These are phyloP conservation scores for Fomitopsis schrenkii DNA, from an alignment of 1,284 basidiomycete species.

Conservation along the genomic window DNA sequence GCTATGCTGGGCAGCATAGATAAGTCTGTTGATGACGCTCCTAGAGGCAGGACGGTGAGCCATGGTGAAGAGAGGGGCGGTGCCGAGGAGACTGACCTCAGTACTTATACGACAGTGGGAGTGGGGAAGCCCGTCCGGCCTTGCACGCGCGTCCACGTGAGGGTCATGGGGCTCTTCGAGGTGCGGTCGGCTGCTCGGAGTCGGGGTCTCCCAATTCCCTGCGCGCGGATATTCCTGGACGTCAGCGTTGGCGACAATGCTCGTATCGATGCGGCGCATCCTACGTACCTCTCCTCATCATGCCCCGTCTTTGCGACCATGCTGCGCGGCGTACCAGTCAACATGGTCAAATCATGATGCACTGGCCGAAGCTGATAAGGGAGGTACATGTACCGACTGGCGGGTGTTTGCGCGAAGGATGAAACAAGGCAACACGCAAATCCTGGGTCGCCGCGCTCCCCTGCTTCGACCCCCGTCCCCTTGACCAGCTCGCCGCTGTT, in stretches of 20 bases:
- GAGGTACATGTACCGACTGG: background rate
- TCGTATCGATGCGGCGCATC: background rate
- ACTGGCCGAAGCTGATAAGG: no score
- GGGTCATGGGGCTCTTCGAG: background rate
- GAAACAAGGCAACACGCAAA: background rate
- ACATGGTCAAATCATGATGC: no score
- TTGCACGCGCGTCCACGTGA: slow-evolving; percentile 7
- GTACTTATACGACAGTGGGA: background rate
- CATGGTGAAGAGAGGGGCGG: slow-evolving; percentile 32
- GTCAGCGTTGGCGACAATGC: background rate
- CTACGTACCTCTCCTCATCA: background rate
- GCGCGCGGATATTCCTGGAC: no score
- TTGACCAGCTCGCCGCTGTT: background rate
- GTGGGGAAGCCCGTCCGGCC: background rate
- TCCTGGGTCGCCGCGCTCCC: background rate
- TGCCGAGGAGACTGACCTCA: background rate
- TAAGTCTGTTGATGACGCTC: slow-evolving; percentile 61
- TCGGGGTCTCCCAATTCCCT: background rate
- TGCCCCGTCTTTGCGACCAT: background rate
- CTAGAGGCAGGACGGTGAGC: slow-evolving; percentile 45
- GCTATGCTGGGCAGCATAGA: slow-evolving; percentile 67
- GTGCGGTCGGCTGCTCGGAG: background rate
- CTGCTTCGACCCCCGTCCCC: background rate
- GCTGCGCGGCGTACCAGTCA: no score
- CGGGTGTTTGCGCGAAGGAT: background rate